Base-by-base conservation (phyloP, 1,139 yeast species). In the Taphrina confusa region DNA sequence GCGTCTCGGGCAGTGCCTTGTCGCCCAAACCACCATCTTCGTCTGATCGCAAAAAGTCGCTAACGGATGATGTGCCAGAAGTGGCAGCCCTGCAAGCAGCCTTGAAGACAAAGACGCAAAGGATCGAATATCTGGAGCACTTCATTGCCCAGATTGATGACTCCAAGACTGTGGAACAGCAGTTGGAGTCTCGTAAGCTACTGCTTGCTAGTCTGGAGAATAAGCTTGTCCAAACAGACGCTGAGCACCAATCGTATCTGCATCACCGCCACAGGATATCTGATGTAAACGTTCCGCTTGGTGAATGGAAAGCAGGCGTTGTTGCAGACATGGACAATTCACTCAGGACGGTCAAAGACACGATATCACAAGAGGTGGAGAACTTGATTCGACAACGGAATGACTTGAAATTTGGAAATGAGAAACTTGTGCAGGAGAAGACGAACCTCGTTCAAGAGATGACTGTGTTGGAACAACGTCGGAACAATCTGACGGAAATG, bases 401-500 rank as follows among this genome's bases (percentile, higher is more conserved):
- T 44, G 66, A 66, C n/a, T 67, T 75, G 45, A 58, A 59, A 27
- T 70, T 66, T 2, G 76, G 74, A 52, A 70, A 69, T 54, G 61
- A 62, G n/a, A 66, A 68, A 27, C 67, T 74, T 23, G 59, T 64
- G 20, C 63, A 61, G 27, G 57, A 63, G 42, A 67, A 72, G n/a
- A 71, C 68, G 50, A 62, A 65, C 50, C 67, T 71, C 2, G 65
- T 68, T n/a, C 72, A 70, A 34, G 77, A 74, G 58, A 66, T 70
- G 16, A 65, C 70, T 42, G 57, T 72, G 27, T 67, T 75, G 42
- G 69, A 70, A 36, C 65, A 71, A 36, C 69, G 71, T 61, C 72
- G 74, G 62, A 60, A 70, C 20, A 76, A 75, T 64, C 68, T 75
- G 39, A 68, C 69, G 1, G 76, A 74, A 31, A 67, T 74, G 69